Percentiles rank a stretch among this genome's conserved stretches.
Evolutionary conservation across 805 yeast species (phyloP).

Genomic region (Cyberlindnera americana): DNA sequence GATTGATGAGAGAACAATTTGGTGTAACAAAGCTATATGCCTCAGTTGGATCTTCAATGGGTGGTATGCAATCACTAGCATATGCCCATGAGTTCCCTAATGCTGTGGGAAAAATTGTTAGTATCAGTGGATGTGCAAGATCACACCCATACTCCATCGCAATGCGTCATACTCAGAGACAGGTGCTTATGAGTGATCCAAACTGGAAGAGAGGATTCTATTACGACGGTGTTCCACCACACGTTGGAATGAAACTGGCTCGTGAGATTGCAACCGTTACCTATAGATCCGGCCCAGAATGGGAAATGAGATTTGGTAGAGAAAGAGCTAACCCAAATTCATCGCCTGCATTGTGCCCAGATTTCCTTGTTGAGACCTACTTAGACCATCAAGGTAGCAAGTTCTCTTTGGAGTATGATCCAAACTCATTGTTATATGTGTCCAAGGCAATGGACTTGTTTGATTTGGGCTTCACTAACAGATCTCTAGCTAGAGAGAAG

Average conservation of each 20-base stretch:
- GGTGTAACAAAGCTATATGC: conserved; percentile 67
- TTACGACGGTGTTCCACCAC: conserved; percentile 81
- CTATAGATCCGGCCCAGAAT: conserved; percentile 93
- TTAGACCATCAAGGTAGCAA: conserved; percentile 94
- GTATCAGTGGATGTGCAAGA: conserved; percentile 90
- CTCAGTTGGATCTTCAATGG: conserved; percentile 89
- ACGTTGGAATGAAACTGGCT: conserved; percentile 91
- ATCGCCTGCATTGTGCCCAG: conserved; percentile 90
- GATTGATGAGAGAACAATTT: conserved; percentile 58
- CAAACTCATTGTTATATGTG: conserved; percentile 82
- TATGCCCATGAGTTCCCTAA: conserved; percentile 82
- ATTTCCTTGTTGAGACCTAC: conserved; percentile 87
- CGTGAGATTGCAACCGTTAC: conserved; percentile 93
- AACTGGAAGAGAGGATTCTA: conserved; percentile 91
- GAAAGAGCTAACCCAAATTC: conserved; percentile 75
- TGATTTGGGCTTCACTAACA: conserved; percentile 59
- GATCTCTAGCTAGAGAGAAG: conserved; percentile 46
- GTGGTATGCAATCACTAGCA: conserved; percentile 97
- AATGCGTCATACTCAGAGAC: conserved; percentile 88
- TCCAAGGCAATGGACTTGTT: conserved; percentile 95
- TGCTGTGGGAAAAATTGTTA: conserved; percentile 64
- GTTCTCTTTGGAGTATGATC: conserved; percentile 86
- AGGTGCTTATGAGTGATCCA: conserved; percentile 90
- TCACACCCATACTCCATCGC: conserved; percentile 95
- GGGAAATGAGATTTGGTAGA: conserved; percentile 91